These are phyloP conservation scores for Globisporangium abappressorium DNA, from an alignment of 352 stramenopile genomes.

Conservation along the genomic window DNA sequence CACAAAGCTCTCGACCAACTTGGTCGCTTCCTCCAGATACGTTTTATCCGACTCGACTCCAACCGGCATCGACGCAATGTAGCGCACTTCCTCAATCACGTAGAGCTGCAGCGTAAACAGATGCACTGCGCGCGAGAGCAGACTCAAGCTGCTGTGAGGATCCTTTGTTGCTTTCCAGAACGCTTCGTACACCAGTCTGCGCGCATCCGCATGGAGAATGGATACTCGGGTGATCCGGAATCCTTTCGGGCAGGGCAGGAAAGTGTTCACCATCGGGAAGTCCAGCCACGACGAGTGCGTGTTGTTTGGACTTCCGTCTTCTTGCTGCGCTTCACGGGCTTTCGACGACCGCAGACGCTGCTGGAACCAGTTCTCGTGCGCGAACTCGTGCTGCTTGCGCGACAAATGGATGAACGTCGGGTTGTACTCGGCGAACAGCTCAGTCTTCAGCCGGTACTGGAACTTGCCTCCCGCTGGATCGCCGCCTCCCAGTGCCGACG, in stretches of 20 bases:
- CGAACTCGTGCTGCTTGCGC: constrained; percentile 83
- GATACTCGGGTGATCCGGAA: constrained; percentile 57
- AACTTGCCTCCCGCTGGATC: constrained; percentile 53
- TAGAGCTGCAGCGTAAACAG: constrained; percentile 83
- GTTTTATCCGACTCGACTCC: constrained; percentile 37
- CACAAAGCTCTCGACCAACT: constrained; percentile 52
- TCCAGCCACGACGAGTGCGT: constrained; percentile 78
- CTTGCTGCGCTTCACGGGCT: constrained; percentile 60
- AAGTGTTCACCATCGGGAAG: constrained; percentile 81
- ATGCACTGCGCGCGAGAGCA: constrained; percentile 69
- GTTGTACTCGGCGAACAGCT: constrained; percentile 83
- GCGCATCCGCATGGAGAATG: constrained; percentile 57
- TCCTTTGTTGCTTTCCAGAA: constrained; percentile 62
- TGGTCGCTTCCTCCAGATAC: constrained; percentile 42
- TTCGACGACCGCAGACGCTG: constrained; percentile 70
- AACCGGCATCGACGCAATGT: constrained; percentile 48
- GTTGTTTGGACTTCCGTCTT: constrained; percentile 47
- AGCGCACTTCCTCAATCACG: constrained; percentile 73
- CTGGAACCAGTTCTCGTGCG: constrained; percentile 87
- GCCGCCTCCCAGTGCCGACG: constrained; percentile 24
- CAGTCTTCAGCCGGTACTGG: constrained; percentile 78
- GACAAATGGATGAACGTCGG: constrained; percentile 86
- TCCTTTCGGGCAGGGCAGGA: constrained; percentile 61
- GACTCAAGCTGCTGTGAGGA: constrained; percentile 54
- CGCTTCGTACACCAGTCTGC: constrained; percentile 66